Percentiles rank a stretch among this genome's conserved stretches.
Conservation (phyloP, 345 rosid species). For the Sisymbrium irio region DNA sequence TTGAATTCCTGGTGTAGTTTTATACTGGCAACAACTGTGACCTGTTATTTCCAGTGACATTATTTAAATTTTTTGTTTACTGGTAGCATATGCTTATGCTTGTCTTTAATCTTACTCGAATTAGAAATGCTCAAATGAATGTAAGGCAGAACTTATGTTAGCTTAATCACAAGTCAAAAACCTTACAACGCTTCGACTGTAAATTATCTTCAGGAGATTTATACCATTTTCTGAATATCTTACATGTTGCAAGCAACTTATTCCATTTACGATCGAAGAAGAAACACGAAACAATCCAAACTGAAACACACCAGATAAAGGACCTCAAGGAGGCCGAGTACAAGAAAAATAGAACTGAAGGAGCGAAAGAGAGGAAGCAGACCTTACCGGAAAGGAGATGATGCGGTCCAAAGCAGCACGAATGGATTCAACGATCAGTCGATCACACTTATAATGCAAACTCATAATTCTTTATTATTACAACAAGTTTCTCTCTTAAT, state of each 20-base stretch:
- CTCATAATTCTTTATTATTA: too few relatives aligned
- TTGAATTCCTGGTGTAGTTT: conserved; percentile 14
- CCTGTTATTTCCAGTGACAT: background rate
- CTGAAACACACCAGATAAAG: too few relatives aligned
- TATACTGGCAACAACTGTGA: background rate
- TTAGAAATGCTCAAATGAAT: conserved; percentile 38
- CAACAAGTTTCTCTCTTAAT: too few relatives aligned
- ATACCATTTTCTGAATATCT: too few relatives aligned
- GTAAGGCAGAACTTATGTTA: background rate
- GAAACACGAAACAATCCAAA: too few relatives aligned
- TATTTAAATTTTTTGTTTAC: background rate
- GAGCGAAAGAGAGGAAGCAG: background rate
- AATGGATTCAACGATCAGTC: background rate
- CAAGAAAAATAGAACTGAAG: too few relatives aligned
- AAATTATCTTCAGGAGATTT: background rate
- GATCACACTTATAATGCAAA: too few relatives aligned
- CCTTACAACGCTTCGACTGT: background rate
- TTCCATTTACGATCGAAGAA: background rate
- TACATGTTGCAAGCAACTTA: too few relatives aligned
- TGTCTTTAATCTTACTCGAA: background rate
- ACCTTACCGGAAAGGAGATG: too few relatives aligned
- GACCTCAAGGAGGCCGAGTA: too few relatives aligned
- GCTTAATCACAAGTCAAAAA: background rate
- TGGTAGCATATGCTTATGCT: background rate
- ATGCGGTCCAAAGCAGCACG: too few relatives aligned